These are phyloP conservation scores for Inonotus hispidus DNA, from an alignment of 1,284 basidiomycete genomes.

Conservation along the genomic window DNA sequence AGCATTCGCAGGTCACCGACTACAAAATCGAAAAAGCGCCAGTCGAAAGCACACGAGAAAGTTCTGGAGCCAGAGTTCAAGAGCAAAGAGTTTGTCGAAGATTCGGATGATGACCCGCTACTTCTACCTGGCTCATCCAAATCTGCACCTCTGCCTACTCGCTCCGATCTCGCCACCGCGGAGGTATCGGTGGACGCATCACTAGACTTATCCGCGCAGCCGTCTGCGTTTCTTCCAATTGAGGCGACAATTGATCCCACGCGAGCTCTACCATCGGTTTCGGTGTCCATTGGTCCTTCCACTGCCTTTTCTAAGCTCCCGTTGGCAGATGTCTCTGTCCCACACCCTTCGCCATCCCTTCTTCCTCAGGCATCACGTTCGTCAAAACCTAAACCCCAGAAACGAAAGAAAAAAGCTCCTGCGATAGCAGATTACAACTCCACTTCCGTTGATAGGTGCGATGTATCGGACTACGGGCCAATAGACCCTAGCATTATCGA, in stretches of 20 bases:
- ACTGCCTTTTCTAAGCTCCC: constrained; percentile 3
- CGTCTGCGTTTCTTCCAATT: background rate
- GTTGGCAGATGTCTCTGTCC: background rate
- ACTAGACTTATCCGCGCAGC: background rate
- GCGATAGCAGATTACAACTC: background rate
- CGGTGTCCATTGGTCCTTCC: constrained; percentile 6
- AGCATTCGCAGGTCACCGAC: background rate
- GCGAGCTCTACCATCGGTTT: background rate
- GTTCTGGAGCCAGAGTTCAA: constrained; percentile 12
- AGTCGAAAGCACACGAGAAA: constrained; percentile 15
- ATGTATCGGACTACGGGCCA: background rate
- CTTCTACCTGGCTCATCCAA: constrained; percentile 6
- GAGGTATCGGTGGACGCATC: constrained; percentile 2
- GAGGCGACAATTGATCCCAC: background rate
- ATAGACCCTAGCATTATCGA: background rate
- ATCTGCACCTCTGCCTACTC: background rate
- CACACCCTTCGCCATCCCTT: background rate
- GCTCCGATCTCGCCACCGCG: constrained; percentile 4
- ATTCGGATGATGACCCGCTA: constrained; percentile 18
- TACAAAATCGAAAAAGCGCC: constrained; percentile 6
- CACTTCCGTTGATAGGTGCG: background rate
- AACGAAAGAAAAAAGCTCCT: background rate
- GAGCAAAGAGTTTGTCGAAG: constrained; percentile 22
- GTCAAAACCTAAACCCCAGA: background rate
- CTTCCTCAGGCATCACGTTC: background rate